These are phyloP conservation scores for Trichaptum fuscoviolaceum DNA, from an alignment of 768 basidiomycete species.

Conservation along the genomic window DNA sequence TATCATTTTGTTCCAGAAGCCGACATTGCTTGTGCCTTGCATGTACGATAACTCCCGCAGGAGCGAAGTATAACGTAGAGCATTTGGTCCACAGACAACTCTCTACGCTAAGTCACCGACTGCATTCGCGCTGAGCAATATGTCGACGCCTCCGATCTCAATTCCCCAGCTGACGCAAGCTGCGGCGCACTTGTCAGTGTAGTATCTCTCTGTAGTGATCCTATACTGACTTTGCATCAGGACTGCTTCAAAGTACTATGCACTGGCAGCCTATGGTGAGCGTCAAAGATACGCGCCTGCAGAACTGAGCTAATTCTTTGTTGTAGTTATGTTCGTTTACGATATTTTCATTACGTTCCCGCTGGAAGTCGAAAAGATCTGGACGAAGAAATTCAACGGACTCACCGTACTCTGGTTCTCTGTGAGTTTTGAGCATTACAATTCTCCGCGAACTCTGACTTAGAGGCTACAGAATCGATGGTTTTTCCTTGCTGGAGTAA, in stretches of 20 bases:
- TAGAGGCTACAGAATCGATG: background rate
- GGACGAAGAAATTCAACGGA: background rate
- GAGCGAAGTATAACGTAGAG: background rate
- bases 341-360: background rate
- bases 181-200: background rate
- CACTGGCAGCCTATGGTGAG: background rate
- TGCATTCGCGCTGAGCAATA: background rate
- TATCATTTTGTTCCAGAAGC: background rate
- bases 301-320: background rate
- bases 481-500: background rate
- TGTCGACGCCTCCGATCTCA: background rate
- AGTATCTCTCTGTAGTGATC: background rate
- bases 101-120: background rate
- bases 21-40: background rate
- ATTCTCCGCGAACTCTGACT: background rate
- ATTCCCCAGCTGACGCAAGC: background rate
- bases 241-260: background rate
- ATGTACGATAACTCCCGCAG: background rate
- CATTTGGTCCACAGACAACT: background rate
- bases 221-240: background rate
- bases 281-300: background rate
- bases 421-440: background rate
- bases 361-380: background rate
- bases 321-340: background rate
- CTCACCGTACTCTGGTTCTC: background rate